Percentiles rank a stretch among this genome's conserved stretches.
These are phyloP conservation scores for Aurantiochytrium sp. DNA, from an alignment of 108 stramenopile genomes.

Conservation along the genomic window DNA sequence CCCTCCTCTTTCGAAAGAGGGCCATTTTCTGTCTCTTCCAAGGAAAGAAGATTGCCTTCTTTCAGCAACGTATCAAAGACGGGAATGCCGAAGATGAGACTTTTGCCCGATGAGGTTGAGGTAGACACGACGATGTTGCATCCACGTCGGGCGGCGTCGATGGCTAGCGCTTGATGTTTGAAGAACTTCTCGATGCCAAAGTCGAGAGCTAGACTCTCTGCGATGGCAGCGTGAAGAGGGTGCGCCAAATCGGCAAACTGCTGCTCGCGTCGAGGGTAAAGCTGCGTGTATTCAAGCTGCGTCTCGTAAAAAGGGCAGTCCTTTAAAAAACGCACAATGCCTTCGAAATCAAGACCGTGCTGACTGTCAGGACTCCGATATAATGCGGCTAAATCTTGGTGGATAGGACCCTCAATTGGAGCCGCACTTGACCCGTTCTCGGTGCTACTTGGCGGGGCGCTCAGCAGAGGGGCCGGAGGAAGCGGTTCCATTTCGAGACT, in stretches of 20 bases:
- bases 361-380: background rate
- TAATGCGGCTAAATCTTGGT: background rate
- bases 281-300: background rate
- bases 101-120: conserved; percentile 78
- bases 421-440: background rate
- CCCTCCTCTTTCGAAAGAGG: too few relatives aligned
- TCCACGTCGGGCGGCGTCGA: conserved; percentile 54
- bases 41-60: background rate
- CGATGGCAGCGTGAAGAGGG: background rate
- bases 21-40: too few relatives aligned
- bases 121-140: conserved; percentile 70
- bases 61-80: conserved; percentile 58
- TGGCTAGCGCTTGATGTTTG: conserved; percentile 70
- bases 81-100: conserved; percentile 68
- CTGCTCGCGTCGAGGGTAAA: background rate
- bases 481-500: background rate
- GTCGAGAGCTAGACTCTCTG: background rate
- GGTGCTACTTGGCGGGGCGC: background rate
- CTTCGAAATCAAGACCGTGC: background rate
- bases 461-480: background rate
- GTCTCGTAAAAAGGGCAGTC: background rate
- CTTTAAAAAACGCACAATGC: background rate
- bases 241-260: background rate
- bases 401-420: background rate
- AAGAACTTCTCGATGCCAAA: conserved; percentile 42